Base-by-base conservation (phyloP, 495 filamentous ascomycete species). In the Astrocystis sublimbata region DNA sequence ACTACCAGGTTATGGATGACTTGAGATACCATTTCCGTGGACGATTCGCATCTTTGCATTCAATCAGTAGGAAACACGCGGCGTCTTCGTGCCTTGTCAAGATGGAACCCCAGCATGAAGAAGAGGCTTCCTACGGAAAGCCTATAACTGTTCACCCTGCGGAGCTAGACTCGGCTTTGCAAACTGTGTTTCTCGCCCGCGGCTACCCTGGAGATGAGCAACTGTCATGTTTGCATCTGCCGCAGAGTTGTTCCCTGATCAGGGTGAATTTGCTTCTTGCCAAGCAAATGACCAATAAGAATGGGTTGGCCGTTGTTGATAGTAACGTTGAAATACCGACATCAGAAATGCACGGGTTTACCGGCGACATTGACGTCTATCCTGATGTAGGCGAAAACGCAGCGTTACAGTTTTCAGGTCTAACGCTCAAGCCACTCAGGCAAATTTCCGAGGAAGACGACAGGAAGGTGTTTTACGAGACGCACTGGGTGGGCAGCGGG, bases 371-470 rank as follows among this genome's bases (percentile, higher is more conserved):
- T 5, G 61, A 68, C 28, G 33, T 75, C 6, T 72, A 55, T 17
- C 2, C 33, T 3, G 10, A 4, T 2, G 17, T 2, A 17, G 1
- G 19, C 24, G 26, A 7, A 13, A 10, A 28, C 15, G 42, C 56
- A 6, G 55, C 71, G 4, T 24, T 76, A 0, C 73, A 73, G 47
- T 26, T 75, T 8, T 45, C 75, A 38, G 63, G 60, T 1, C n/a
- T 69, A 9, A 15, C 23, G 6, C 19, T 62, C 17, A n/a, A n/a
- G 19, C 59, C 64, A 13, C 13, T 66, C 3, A 26, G 28, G n/a
- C n/a, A n/a, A 6, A 15, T 19, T 0, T 19, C 33, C 12, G 53
- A 43, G 3, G 23, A 33, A 9, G 49, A 60, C 17, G 60, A 63
- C 36, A 19, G 60, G 2, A n/a, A 21, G 7, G 38, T 63, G 3